Conservation (phyloP, 257 asterid genomes). For the Gardenia jasminoides region DNA sequence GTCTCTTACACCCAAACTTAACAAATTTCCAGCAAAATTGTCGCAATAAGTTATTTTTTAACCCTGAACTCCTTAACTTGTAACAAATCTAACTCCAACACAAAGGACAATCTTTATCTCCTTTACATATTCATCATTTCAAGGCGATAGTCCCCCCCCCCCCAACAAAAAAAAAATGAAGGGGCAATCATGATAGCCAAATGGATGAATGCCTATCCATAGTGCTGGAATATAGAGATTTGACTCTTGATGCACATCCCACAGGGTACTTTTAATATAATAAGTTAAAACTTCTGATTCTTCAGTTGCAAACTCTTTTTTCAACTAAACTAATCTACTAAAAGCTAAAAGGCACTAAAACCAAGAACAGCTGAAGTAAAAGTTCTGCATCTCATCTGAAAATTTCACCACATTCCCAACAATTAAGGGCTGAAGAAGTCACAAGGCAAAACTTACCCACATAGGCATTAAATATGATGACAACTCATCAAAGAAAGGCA, state of each 20-base stretch:
- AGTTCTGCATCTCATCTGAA: background rate
- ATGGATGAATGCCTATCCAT: background rate
- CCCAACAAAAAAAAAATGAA: background rate
- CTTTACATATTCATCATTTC: background rate
- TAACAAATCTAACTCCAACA: background rate
- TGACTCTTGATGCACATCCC: background rate
- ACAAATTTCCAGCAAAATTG: background rate
- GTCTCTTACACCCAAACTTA: background rate
- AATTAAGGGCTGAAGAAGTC: background rate
- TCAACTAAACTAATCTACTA: background rate
- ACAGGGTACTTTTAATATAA: background rate
- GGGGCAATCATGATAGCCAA: background rate
- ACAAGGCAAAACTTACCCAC: conserved; percentile 71
- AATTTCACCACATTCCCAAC: background rate
- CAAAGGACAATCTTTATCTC: background rate
- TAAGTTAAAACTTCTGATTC: background rate
- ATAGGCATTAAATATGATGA: conserved; percentile 89
- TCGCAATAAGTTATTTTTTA: background rate
- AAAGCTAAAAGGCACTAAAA: background rate
- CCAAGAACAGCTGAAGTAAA: background rate
- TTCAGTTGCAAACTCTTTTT: background rate
- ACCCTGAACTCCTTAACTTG: background rate
- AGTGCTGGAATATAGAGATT: background rate
- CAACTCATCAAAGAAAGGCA: conserved; percentile 92
- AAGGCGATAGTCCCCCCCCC: background rate